These are phyloP conservation scores for Mycena pura DNA, from an alignment of 768 basidiomycete species.

Conservation along the genomic window DNA sequence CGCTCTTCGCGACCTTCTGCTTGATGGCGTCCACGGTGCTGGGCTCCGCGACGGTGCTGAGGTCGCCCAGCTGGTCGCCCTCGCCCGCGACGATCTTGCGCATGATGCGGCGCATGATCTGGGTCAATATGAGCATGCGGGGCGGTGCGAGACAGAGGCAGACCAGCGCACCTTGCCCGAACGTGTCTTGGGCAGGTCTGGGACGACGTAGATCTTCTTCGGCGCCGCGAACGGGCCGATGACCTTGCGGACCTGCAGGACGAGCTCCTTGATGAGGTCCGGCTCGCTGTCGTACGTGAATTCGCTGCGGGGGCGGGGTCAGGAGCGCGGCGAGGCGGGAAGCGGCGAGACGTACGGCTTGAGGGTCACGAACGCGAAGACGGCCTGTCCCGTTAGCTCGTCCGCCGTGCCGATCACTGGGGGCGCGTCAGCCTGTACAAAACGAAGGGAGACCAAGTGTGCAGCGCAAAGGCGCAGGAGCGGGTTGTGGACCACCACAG, in stretches of 20 bases:
- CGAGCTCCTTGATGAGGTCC: conserved; percentile 82
- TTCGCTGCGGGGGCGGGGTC: conserved; percentile 54
- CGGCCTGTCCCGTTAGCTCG: conserved; percentile 91
- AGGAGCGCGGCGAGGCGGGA: background rate
- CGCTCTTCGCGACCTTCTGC: conserved; percentile 66
- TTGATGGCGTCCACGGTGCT: conserved; percentile 85
- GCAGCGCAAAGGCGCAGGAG: too few species aligned
- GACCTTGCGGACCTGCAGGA: conserved; percentile 94
- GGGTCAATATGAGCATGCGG: background rate
- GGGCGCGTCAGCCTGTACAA: background rate
- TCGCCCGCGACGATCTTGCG: conserved; percentile 96
- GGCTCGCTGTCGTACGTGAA: conserved; percentile 84
- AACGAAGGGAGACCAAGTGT: too few species aligned
- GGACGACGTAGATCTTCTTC: conserved; percentile 86
- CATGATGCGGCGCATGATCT: conserved; percentile 96
- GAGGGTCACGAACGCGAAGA: conserved; percentile 92
- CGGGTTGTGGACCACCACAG: too few species aligned
- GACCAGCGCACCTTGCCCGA: conserved; percentile 78
- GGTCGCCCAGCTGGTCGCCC: conserved; percentile 93
- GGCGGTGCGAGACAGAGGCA: background rate
- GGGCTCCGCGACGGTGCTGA: conserved; percentile 93
- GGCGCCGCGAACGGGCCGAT: conserved; percentile 98
- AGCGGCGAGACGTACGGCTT: conserved; percentile 74
- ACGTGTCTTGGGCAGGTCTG: conserved; percentile 92
- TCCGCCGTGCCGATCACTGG: conserved; percentile 82